Conservation (phyloP, 495 filamentous ascomycete species). For the Penicillium goetzii region DNA sequence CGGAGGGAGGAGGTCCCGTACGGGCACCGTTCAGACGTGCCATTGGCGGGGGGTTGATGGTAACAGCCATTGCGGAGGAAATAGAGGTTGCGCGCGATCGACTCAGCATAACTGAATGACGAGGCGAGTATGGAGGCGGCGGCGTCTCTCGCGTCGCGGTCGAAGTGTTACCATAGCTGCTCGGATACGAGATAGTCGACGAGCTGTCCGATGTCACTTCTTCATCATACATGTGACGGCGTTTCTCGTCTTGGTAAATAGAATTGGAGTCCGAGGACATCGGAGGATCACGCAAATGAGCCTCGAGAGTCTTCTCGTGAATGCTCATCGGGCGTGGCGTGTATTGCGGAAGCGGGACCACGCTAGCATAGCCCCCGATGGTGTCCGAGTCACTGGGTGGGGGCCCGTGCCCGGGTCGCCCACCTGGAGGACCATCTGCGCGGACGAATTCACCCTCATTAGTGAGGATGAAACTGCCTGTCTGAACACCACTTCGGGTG, state of each 20-base stretch:
- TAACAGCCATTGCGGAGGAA: constrained; percentile 35
- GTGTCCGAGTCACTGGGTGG: constrained; percentile 26
- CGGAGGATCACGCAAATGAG: constrained; percentile 43
- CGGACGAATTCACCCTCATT: constrained; percentile 30
- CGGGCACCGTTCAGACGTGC: constrained; percentile 33
- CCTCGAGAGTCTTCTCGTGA: constrained; percentile 49
- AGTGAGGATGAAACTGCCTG: constrained; percentile 32
- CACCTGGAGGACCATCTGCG: constrained; percentile 13
- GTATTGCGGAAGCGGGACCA: constrained; percentile 48
- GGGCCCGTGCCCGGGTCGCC: constrained; percentile 22
- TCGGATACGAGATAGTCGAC: constrained; percentile 50
- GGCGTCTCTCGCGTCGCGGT: constrained; percentile 52
- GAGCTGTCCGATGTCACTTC: constrained; percentile 45
- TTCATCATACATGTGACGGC: constrained; percentile 34
- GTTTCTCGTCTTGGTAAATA: constrained; percentile 40
- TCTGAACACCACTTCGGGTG: constrained; percentile 55
- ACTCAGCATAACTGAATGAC: constrained; percentile 31
- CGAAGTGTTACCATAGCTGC: constrained; percentile 53
- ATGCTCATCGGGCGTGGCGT: constrained; percentile 46
- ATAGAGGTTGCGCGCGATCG: constrained; percentile 44
- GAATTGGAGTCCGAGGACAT: constrained; percentile 32
- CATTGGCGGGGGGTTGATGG: constrained; percentile 32
- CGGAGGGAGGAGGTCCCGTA: constrained; percentile 30
- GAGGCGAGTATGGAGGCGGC: constrained; percentile 50
- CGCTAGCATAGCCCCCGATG: constrained; percentile 39